Evolutionary conservation across 257 asterid genomes (phyloP), one percentile per base, ranked within the genome.

Genomic region (Ophiorrhiza pumila): DNA sequence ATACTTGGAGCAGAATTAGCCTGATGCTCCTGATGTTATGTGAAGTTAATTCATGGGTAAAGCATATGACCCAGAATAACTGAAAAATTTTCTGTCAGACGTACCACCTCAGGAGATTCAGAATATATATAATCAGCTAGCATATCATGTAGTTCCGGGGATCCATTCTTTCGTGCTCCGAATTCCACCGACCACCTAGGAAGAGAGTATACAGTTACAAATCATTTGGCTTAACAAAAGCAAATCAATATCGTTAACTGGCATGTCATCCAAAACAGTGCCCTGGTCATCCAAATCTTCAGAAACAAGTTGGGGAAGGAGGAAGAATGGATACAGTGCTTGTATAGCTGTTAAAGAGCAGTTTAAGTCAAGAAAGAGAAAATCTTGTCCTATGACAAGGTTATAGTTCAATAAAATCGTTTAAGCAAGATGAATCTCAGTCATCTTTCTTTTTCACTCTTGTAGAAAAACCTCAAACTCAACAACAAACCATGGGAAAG

Each of bases 111-210:
- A 79, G 99, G 96, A 52, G 95, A 94, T 80, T 91, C 97, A 34
- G 96, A 81, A 73, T 85, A 94, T 71, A 90, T 74, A 83, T 91
- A 94, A 42, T 91, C 97, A 65, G 97, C 99, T 65, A 91, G 82
- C 97, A 94, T 91, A 76, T 91, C 99, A 70, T 94, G 97, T 37
- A 94, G 81, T 80, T 94, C 97, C 39, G 95, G 95, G 80, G 97
- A 90, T 77, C 97, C 99, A 65, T 69, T 76, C 85, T 74, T 88
- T 62, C 77, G 87, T 43, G 86, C 85, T 80, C 97, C 97, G 83
- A 79, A 85, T 86, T 94, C 99, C 72, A 80, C 72, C 50, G 99
- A 94, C 99, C 99, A 94, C 90, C 99, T 94, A 75, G 61, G 32
- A 76, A 61, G 76, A 71, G 69, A 78, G 39, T 63, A 76, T 22